phyloP scores from a whole-genome alignment of 2,329 filamentous ascomycete genomes.

The Diaporthe citriasiana region DNA sequence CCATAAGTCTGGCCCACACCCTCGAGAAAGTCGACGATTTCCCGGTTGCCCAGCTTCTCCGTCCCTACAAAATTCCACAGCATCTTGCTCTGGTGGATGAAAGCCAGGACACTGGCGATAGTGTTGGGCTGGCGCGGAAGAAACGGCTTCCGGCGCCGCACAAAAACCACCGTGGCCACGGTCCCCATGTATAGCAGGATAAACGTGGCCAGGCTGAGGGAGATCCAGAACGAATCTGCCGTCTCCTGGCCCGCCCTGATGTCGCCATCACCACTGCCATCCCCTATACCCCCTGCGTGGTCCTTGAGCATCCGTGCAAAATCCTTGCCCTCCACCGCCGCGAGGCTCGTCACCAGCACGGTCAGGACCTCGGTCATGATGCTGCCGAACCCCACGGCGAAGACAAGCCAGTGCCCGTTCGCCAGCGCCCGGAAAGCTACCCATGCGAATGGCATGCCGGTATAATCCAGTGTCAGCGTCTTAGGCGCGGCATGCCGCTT shows the following conservation, averaged over 20 bases:
- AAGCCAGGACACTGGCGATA: conserved; percentile 81
- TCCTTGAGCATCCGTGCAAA: conserved; percentile 60
- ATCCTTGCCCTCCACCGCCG: conserved; percentile 73
- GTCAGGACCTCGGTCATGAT: conserved; percentile 81
- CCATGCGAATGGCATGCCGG: conserved; percentile 77
- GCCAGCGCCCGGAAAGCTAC: conserved; percentile 72
- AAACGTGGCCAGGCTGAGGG: conserved; percentile 70
- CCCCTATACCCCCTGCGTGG: conserved; percentile 29
- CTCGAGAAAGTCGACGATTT: conserved; percentile 74
- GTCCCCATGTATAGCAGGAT: conserved; percentile 77
- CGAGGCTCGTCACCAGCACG: conserved; percentile 76
- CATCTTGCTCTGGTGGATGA: conserved; percentile 87
- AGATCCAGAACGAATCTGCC: conserved; percentile 74
- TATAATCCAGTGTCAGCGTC: conserved; percentile 80
- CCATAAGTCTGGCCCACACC: conserved; percentile 77
- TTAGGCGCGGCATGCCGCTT: conserved; percentile 74
- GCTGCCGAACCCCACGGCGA: conserved; percentile 78
- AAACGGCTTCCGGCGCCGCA: conserved; percentile 76
- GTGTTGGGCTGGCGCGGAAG: conserved; percentile 84
- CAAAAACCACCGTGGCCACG: conserved; percentile 72
- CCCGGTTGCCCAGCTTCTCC: conserved; percentile 69
- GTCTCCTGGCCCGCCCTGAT: conserved; percentile 72
- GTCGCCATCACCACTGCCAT: conserved; percentile 42
- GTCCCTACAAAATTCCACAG: conserved; percentile 81
- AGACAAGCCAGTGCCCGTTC: conserved; percentile 76